Evolutionary conservation across 106 monocot genomes (phyloP), one percentile per base, ranked within the genome.

Genomic region (Narthecium ossifragum): DNA sequence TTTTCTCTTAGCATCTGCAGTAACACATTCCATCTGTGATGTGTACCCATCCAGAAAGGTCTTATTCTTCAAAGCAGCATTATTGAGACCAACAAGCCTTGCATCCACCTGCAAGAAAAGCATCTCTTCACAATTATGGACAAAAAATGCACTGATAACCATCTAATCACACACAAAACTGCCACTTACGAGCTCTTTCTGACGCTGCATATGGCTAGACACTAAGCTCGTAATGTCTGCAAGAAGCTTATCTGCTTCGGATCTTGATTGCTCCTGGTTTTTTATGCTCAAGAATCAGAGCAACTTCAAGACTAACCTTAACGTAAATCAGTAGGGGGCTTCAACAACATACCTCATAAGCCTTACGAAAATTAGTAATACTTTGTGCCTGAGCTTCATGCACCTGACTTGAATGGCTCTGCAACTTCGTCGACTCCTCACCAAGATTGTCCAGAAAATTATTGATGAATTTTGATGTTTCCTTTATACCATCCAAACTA

Each of bases 1-100:
- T 64, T 90, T 98, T 53, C 90, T 78, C 71, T 90, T 98, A 32
- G 90, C 78, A 37, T 87, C 83, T 40, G 67, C 54, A 20, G 76
- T 77, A 3, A 72, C 66, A 40, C 56, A 30, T 17, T 74, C 55
- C 13, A 75, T 53, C 0, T 57, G 55, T 5, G 68, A 76, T 34
- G 67, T 65, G 37, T 87, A 69, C 45, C 64, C 64, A 32, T 88
- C 84, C 29, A 85, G 26, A 57, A 74, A 70, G 33, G 28, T 62
- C 53, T 99, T 91, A 33, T 64, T 73, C 49, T 78, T 79, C 17
- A 62, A 22, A 43, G 81, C 75, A 45, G 69, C 64, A 12, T 75
- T 79, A 53, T 39, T 74, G n/a, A 91, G 31, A 28, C 63, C 69
- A 32, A 14, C 38, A 34, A 88, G 67, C 57, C 74, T 80, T 23